A percentile compares a stretch with the other conserved stretches of the same genome.
Conservation (phyloP, 352 stramenopile species). For the Phytophthora brassicae region DNA sequence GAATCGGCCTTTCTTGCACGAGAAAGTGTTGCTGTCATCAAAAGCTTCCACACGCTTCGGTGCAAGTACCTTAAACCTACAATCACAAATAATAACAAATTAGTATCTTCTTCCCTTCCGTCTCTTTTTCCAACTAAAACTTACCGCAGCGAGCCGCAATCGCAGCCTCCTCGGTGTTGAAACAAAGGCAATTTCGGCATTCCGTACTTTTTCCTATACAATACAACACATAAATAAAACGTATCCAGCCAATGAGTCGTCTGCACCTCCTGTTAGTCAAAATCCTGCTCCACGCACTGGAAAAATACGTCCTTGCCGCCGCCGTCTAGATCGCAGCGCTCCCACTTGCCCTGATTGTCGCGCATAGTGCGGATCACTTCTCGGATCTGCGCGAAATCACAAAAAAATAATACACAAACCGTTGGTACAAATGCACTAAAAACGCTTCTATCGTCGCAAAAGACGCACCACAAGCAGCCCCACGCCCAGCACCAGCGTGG, state of each 20-base stretch:
- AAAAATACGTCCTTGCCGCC: conserved; percentile 74
- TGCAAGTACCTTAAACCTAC: conserved; percentile 73
- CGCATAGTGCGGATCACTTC: conserved; percentile 60
- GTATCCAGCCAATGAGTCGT: conserved; percentile 3
- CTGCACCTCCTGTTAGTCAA: background rate
- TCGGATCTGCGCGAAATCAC: conserved; percentile 41
- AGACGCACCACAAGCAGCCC: conserved; percentile 66
- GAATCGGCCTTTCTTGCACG: conserved; percentile 82
- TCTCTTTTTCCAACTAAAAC: background rate
- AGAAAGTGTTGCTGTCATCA: conserved; percentile 81
- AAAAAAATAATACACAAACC: background rate
- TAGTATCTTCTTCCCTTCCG: conserved; percentile 8
- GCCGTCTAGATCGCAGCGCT: conserved; percentile 48
- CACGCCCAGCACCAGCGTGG: conserved; percentile 74
- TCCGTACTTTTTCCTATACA: conserved; percentile 73
- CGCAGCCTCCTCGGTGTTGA: conserved; percentile 70
- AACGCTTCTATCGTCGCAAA: background rate
- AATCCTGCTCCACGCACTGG: conserved; percentile 41
- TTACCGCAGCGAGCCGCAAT: conserved; percentile 68
- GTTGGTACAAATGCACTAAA: background rate
- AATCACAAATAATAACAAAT: background rate
- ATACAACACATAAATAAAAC: conserved; percentile 1
- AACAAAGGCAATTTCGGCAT: conserved; percentile 72
- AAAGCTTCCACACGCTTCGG: conserved; percentile 79
- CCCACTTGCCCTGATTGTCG: conserved; percentile 53